phyloP scores from a whole-genome alignment of 345 rosid genomes.

The Erodium maritimum region DNA sequence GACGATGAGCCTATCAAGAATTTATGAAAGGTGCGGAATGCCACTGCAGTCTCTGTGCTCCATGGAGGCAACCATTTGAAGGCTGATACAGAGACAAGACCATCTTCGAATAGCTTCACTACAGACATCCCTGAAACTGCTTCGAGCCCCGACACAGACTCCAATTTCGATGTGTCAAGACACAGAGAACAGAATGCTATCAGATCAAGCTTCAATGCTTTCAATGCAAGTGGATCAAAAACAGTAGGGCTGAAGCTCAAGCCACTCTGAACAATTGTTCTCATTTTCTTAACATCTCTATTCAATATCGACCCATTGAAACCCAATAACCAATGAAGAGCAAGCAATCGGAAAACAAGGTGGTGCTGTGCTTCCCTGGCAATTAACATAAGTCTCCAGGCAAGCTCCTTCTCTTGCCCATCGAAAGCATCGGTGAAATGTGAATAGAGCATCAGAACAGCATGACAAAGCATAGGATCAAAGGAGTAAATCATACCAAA shows the following conservation, averaged over 20 bases:
- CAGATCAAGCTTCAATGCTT: constrained; percentile 77
- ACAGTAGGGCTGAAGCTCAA: constrained; percentile 59
- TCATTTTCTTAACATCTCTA: constrained; percentile 43
- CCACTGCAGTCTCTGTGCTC: constrained; percentile 90
- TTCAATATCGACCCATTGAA: constrained; percentile 32
- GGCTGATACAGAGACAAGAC: constrained; percentile 66
- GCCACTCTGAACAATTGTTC: constrained; percentile 42
- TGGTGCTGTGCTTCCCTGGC: constrained; percentile 53
- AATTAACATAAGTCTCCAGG: constrained; percentile 46
- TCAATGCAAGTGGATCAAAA: constrained; percentile 89
- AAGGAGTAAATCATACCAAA: constrained; percentile 75
- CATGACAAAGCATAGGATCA: constrained; percentile 70
- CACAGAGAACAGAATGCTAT: constrained; percentile 51
- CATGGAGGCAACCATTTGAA: constrained; percentile 91
- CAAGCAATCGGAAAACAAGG: constrained; percentile 72
- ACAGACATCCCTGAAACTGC: constrained; percentile 24
- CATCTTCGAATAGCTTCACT: constrained; percentile 46
- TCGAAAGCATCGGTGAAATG: constrained; percentile 58
- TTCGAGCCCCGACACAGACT: constrained; percentile 14
- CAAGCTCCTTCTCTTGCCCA: constrained; percentile 69
- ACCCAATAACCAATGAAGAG: constrained; percentile 78
- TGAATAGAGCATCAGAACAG: constrained; percentile 51
- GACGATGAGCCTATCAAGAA: constrained; percentile 66
- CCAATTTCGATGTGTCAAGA: constrained; percentile 28
- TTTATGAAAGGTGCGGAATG: constrained; percentile 75